These are phyloP conservation scores for Phytophthora palmivora DNA, from an alignment of 352 stramenopile genomes.

Conservation along the genomic window DNA sequence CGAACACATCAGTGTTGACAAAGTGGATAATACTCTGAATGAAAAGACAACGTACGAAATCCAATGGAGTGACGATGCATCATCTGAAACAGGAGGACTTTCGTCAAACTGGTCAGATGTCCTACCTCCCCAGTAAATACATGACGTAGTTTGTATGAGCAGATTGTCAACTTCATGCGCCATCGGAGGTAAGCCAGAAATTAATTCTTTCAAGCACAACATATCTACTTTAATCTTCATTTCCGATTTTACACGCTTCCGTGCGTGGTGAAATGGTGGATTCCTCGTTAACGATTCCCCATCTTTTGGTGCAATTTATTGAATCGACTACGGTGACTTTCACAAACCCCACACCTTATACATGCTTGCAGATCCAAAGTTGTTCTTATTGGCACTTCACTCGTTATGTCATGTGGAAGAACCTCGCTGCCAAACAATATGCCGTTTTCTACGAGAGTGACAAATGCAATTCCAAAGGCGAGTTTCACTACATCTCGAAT, in stretches of 20 bases:
- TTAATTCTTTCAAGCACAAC: no score
- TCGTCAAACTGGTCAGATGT: slow-evolving; percentile 12
- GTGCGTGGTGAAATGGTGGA: neutral
- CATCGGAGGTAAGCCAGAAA: no score
- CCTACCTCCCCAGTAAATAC: neutral
- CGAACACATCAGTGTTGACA: neutral
- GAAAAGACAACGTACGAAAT: neutral
- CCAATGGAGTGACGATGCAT: no score
- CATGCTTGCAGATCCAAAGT: slow-evolving; percentile 15
- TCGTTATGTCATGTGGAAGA: slow-evolving; percentile 5
- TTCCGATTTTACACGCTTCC: neutral
- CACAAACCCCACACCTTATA: slow-evolving; percentile 6
- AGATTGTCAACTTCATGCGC: no score
- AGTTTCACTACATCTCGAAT: slow-evolving; percentile 14
- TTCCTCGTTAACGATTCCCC: slow-evolving; percentile 6
- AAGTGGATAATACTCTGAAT: neutral
- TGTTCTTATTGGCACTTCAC: no score
- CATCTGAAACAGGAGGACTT: slow-evolving; percentile 8
- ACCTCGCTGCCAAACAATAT: slow-evolving; percentile 12
- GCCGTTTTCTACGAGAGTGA: slow-evolving; percentile 17
- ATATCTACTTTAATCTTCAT: no score
- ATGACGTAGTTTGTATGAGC: no score
- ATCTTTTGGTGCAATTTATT: neutral
- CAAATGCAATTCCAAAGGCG: slow-evolving; percentile 1
- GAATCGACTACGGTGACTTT: slow-evolving; percentile 1